Conservation (phyloP, 192 early-diverging fungal species). For the Entomortierella lignicola region DNA sequence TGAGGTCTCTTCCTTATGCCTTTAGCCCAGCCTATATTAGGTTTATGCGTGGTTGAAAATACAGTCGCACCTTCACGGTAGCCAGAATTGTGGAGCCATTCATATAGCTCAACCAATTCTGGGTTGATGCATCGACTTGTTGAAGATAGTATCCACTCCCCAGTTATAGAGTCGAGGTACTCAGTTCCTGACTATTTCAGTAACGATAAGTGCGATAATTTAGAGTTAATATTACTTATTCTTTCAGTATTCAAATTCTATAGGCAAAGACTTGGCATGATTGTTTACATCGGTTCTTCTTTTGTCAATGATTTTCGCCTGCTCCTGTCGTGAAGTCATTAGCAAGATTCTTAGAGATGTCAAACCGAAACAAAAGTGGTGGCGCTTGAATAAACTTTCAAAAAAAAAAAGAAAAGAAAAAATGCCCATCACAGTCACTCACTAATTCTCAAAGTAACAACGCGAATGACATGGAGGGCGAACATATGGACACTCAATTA, state of each 20-base stretch:
- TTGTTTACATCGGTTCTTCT: slow-evolving; percentile 22
- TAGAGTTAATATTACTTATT: too few species aligned
- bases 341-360: not conserved
- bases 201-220: not conserved
- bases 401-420: not conserved
- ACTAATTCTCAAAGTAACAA: not conserved
- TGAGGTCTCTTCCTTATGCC: slow-evolving; percentile 18
- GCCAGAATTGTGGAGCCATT: slow-evolving; percentile 47
- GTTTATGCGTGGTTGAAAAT: slow-evolving; percentile 4
- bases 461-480: slow-evolving; percentile 10
- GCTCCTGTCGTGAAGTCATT: slow-evolving; percentile 15
- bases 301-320: slow-evolving; percentile 36
- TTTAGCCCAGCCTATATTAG: not conserved
- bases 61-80: slow-evolving; percentile 10
- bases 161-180: slow-evolving; percentile 29
- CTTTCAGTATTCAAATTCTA: too few species aligned
- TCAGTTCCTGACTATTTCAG: slow-evolving; percentile 28
- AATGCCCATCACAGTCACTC: not conserved
- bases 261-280: not conserved
- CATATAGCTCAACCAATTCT: slow-evolving; percentile 50
- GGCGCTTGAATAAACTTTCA: slow-evolving; percentile 9
- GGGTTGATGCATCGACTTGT: slow-evolving; percentile 27
- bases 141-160: slow-evolving; percentile 39
- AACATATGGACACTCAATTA: slow-evolving; percentile 35
- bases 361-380: too few species aligned